These are phyloP conservation scores for Penicillium taxi DNA, from an alignment of 495 filamentous ascomycete genomes.

Conservation along the genomic window DNA sequence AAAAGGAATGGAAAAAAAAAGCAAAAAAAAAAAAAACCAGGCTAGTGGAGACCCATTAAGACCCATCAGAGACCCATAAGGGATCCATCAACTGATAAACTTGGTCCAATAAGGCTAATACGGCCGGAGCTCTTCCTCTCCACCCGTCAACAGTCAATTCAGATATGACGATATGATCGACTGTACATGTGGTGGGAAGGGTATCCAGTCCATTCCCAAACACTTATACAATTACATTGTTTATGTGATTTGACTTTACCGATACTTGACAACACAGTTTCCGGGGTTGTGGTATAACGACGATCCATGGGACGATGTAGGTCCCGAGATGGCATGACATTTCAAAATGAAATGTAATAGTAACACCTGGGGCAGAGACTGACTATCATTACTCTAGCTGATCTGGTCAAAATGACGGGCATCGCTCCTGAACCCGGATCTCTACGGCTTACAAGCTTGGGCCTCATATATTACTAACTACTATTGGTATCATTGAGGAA, in stretches of 20 bases:
- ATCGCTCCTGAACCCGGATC: too few species aligned
- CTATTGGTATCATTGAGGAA: too few species aligned
- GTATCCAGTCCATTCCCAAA: too few species aligned
- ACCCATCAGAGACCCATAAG: too few species aligned
- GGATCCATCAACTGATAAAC: constrained; percentile 5
- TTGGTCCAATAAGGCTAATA: constrained; percentile 5
- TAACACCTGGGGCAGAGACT: too few species aligned
- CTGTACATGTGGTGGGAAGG: not conserved
- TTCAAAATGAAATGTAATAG: not conserved
- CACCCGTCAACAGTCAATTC: constrained; percentile 14
- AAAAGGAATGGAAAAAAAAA: constrained; percentile 6
- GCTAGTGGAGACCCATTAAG: constrained; percentile 7
- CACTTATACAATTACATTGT: too few species aligned
- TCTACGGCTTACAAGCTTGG: too few species aligned
- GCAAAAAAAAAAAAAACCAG: constrained; percentile 1
- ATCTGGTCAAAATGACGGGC: too few species aligned
- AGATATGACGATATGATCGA: constrained; percentile 2
- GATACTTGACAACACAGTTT: not conserved
- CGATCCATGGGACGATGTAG: constrained; percentile 2
- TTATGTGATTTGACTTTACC: too few species aligned
- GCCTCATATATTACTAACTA: too few species aligned
- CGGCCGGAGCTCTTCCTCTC: constrained; percentile 1
- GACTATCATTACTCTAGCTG: too few species aligned
- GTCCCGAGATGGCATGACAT: constrained; percentile 3
- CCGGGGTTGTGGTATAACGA: not conserved